Percentiles rank a stretch among this genome's conserved stretches.
Conservation (phyloP, 1,139 yeast genomes). For the Hansenula lynferdii region DNA sequence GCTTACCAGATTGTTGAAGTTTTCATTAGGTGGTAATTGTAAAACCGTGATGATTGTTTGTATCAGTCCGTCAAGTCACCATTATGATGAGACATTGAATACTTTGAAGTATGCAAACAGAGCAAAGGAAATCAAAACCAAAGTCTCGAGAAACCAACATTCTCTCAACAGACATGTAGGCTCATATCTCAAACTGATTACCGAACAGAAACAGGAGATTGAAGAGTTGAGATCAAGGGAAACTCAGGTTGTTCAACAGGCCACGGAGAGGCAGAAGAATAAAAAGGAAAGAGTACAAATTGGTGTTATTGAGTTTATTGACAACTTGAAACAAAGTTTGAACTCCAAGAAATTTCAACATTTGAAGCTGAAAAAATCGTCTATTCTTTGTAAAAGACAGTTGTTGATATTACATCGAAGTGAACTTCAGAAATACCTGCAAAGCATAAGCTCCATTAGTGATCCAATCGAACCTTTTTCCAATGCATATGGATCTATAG, state of each 20-base stretch:
- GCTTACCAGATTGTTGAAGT: constrained; percentile 76
- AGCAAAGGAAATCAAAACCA: constrained; percentile 87
- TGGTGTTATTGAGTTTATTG: constrained; percentile 37
- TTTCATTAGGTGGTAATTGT: constrained; percentile 92
- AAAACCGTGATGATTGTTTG: constrained; percentile 96
- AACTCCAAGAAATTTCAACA: constrained; percentile 40
- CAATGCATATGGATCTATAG: constrained; percentile 8
- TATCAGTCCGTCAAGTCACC: constrained; percentile 78
- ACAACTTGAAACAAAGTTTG: constrained; percentile 33
- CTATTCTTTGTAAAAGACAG: constrained; percentile 52
- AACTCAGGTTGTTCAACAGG: constrained; percentile 32
- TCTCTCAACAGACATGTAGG: constrained; percentile 84
- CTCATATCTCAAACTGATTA: constrained; percentile 78
- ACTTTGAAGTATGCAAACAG: constrained; percentile 87
- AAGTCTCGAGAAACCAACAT: constrained; percentile 68
- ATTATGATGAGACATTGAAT: constrained; percentile 88
- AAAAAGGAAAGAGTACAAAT: constrained; percentile 33
- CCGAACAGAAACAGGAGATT: constrained; percentile 77
- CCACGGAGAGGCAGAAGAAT: constrained; percentile 28
- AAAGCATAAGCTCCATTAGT: constrained; percentile 8
- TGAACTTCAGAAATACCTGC: constrained; percentile 31
- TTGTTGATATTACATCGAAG: constrained; percentile 38
- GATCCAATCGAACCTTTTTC: constrained; percentile 10
- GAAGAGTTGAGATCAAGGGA: constrained; percentile 63
- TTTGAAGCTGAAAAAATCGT: constrained; percentile 37